A percentile compares a stretch with the other conserved stretches of the same genome.
phyloP scores from a whole-genome alignment of 192 early-diverging fungal species.

The Entomortierella chlamydospora region DNA sequence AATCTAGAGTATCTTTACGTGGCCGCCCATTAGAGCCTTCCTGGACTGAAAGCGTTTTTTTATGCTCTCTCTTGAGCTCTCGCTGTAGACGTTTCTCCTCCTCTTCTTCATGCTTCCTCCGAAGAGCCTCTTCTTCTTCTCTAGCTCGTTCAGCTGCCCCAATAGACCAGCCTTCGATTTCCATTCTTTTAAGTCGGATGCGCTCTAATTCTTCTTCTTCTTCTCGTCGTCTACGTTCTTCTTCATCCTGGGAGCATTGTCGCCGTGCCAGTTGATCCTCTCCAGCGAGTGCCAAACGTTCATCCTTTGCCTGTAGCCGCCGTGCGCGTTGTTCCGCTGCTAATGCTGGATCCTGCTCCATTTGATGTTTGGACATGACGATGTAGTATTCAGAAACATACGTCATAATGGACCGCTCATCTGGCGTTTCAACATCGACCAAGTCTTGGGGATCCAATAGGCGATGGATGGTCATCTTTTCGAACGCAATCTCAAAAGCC shows the following conservation, averaged over 20 bases:
- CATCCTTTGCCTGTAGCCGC: constrained; percentile 33
- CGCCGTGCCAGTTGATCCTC: constrained; percentile 33
- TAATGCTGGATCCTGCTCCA: constrained; percentile 40
- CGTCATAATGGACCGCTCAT: constrained; percentile 65
- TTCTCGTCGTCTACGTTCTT: constrained; percentile 21
- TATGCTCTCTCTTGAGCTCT: constrained; percentile 25
- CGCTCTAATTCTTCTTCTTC: constrained; percentile 51
- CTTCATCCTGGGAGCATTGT: constrained; percentile 29
- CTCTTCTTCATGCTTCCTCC: constrained; percentile 42
- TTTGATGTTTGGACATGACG: constrained; percentile 60
- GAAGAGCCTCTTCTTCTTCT: constrained; percentile 49
- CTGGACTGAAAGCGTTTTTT: constrained; percentile 6
- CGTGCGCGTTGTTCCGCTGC: constrained; percentile 18
- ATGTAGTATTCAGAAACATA: constrained; percentile 63
- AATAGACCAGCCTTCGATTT: constrained; percentile 53
- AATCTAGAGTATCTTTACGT: neutral
- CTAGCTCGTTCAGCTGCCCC: constrained; percentile 42
- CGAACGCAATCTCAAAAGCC: constrained; percentile 57
- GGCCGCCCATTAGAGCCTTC: neutral
- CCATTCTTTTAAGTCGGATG: constrained; percentile 42
- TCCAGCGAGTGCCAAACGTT: constrained; percentile 40
- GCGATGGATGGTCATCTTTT: constrained; percentile 56
- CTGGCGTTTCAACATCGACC: constrained; percentile 61
- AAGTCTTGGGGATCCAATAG: constrained; percentile 62
- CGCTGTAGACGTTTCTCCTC: constrained; percentile 39